Evolutionary conservation across 345 rosid genomes (phyloP), one percentile per base, ranked within the genome.

Genomic region (Capsella bursapastoris): DNA sequence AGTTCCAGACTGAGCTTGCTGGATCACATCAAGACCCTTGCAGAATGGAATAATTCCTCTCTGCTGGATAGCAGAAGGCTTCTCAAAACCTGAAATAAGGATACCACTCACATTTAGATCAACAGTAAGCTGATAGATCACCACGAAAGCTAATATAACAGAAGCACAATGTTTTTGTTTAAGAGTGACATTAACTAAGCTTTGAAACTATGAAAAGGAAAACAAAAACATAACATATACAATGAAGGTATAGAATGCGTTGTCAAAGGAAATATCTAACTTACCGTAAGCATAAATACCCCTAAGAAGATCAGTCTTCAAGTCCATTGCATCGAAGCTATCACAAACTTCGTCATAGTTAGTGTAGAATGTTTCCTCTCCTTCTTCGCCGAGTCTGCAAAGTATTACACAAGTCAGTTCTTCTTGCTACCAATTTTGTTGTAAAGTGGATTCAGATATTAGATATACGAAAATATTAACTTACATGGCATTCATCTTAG

Each of bases 61-160:
- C 65, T 91, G 98, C 70, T 93, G 98, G 73, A 93, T 93, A 4
- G 98, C 98, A 84, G 97, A 93, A 9, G 97, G 94, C 85, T 93
- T 93, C 89, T 93, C 98, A 81, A 93, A 87, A 69, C 91, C 91
- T 87, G 55, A 6, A 69, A 52, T 0, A 51, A 5, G 7, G 34
- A 10, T 7, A 47, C 40, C 40, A 35, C 40, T 35, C 40, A 7
- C 7, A 35, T 35, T 35, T 35, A 1, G 38, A 58, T 8, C 5
- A 58, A 41, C 6, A 29, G 25, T 4, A 12, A 5, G 3, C 11
- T 5, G 40, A 40, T 40, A 41, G n/a, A 37, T 9, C 22, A 49
- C 32, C 6, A 2, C 25, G 0, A 29, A 68, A 68, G 10, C 25
- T 32, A 31, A 12, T 35, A 38, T 5, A 5, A 38, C 32, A 6